Percentiles rank a stretch among this genome's conserved stretches.
These are phyloP conservation scores for Boletus pseudopeckii DNA, from an alignment of 768 basidiomycete species.

Conservation along the genomic window DNA sequence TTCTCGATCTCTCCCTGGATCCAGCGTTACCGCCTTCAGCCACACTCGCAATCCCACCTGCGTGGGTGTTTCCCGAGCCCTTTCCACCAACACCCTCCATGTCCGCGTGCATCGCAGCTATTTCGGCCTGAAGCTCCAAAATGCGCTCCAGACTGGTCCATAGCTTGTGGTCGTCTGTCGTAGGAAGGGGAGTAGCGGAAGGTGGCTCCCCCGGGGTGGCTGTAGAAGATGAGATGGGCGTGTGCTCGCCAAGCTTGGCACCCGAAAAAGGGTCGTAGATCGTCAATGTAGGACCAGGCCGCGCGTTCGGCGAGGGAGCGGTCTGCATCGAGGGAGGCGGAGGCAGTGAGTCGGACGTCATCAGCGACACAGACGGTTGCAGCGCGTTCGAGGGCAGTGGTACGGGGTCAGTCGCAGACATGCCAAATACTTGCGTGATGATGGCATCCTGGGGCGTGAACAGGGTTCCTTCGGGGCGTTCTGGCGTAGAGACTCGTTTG, in stretches of 20 bases:
- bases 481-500: background rate
- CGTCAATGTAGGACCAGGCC: conserved; percentile 7
- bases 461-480: conserved; percentile 1
- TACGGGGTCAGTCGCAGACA: conserved; percentile 1
- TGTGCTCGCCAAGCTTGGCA: conserved; percentile 19
- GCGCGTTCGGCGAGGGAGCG: background rate
- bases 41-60: conserved; percentile 1
- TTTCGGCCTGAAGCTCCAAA: conserved; percentile 67
- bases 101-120: conserved; percentile 67
- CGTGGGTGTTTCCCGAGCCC: conserved; percentile 2
- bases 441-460: conserved; percentile 63
- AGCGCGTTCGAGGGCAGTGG: conserved; percentile 1
- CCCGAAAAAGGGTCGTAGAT: conserved; percentile 37
- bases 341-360: conserved; percentile 15
- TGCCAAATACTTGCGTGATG: conserved; percentile 42
- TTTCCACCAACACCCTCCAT: conserved; percentile 58
- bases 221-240: conserved; percentile 7
- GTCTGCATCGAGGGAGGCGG: conserved; percentile 6
- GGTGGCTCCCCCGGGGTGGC: conserved; percentile 5
- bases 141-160: conserved; percentile 70
- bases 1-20: conserved; percentile 20
- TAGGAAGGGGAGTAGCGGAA: conserved; percentile 5
- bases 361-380: conserved; percentile 13
- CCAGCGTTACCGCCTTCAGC: conserved; percentile 15
- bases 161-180: conserved; percentile 44